Percentiles rank a stretch among this genome's conserved stretches.
phyloP scores from a whole-genome alignment of 2,329 filamentous ascomycete genomes.

The Alternaria solani region DNA sequence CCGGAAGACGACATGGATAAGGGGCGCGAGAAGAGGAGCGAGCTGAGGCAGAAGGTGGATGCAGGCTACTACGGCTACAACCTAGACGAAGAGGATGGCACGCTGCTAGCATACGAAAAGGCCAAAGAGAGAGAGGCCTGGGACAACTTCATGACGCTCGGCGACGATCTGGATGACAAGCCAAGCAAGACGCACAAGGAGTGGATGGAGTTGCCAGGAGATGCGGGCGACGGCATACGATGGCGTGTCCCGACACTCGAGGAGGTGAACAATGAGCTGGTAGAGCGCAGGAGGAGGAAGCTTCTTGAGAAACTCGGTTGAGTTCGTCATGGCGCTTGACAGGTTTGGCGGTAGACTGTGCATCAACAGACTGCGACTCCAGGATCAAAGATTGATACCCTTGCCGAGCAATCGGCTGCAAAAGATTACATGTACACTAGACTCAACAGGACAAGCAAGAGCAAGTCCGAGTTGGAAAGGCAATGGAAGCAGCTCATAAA shows the following conservation, averaged over 20 bases:
- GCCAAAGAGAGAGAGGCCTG: constrained; percentile 83
- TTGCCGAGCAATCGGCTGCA: constrained; percentile 16
- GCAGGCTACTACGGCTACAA: constrained; percentile 97
- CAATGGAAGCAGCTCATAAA: neutral
- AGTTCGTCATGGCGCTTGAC: constrained; percentile 4
- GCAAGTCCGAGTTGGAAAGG: constrained; percentile 20
- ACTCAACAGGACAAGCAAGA: constrained; percentile 21
- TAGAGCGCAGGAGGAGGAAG: constrained; percentile 83
- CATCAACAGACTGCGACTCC: constrained; percentile 14
- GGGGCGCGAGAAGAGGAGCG: constrained; percentile 71
- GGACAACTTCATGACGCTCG: constrained; percentile 69
- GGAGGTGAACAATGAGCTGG: constrained; percentile 92
- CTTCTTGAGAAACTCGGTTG: constrained; percentile 78
- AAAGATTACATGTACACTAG: constrained; percentile 17
- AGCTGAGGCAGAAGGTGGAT: constrained; percentile 80
- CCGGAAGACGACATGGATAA: constrained; percentile 62
- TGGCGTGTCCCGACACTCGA: constrained; percentile 88
- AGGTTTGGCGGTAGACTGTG: constrained; percentile 10
- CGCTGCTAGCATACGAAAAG: constrained; percentile 79
- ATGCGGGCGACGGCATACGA: constrained; percentile 79
- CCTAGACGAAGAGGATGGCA: constrained; percentile 87
- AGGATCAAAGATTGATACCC: constrained; percentile 23
- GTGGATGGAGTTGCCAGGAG: constrained; percentile 89
- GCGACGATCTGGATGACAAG: constrained; percentile 54
- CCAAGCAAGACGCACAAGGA: constrained; percentile 41